Conservation (phyloP, 768 basidiomycete species). For the Lanmaoa pseudosensibilis region DNA sequence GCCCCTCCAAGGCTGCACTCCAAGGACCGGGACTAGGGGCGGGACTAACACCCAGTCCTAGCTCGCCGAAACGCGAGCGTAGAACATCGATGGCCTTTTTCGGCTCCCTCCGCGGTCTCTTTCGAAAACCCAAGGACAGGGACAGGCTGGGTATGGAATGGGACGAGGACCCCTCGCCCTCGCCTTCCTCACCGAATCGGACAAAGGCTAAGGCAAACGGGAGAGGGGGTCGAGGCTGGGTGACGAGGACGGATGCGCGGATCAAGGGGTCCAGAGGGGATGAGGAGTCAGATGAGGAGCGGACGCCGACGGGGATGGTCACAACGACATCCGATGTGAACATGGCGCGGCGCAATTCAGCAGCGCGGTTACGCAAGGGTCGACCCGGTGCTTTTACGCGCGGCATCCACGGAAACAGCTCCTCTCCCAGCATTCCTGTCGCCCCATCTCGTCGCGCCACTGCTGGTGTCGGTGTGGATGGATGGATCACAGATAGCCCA, state of each 20-base stretch:
- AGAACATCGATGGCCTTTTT: constrained; percentile 24
- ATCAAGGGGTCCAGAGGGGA: constrained; percentile 2
- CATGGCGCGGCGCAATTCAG: not conserved
- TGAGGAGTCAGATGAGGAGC: constrained; percentile 22
- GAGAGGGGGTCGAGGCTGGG: constrained; percentile 17
- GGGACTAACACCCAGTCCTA: not conserved
- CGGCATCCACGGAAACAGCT: not conserved
- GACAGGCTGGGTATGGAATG: not conserved
- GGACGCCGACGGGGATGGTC: not conserved
- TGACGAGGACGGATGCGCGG: constrained; percentile 30
- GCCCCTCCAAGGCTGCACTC: not conserved
- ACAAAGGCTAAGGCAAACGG: not conserved
- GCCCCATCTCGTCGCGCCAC: not conserved
- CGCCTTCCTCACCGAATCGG: not conserved
- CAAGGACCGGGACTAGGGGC: not conserved
- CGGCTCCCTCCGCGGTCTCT: constrained; percentile 29
- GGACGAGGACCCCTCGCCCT: constrained; percentile 13
- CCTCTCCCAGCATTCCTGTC: not conserved
- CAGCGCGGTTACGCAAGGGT: constrained; percentile 19
- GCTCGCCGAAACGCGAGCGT: constrained; percentile 18
- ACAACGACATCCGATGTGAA: not conserved
- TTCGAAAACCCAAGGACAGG: constrained; percentile 23
- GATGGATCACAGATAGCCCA: constrained; percentile 22
- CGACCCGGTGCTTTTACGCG: constrained; percentile 3
- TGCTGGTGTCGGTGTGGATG: constrained; percentile 3